Base-by-base conservation (phyloP, 1,139 yeast species). In the Wickerhamomyces sp. region DNA sequence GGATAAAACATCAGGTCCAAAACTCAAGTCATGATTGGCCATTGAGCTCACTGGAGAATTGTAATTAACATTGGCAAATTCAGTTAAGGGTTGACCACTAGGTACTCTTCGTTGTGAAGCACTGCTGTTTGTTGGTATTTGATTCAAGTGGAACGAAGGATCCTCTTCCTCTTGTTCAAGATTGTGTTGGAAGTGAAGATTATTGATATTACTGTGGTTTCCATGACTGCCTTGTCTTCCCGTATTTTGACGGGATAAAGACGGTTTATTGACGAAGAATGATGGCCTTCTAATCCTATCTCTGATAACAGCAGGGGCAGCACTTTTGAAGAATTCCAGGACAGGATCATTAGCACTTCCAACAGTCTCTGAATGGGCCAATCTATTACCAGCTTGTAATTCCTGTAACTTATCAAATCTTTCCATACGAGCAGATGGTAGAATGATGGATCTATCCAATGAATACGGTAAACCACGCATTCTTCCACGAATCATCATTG, bases 391-490 rank as follows among this genome's bases (percentile, higher is more conserved):
- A 4, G 80, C 80, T 56, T 78, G 85, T 38, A 73, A 58, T 44
- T 81, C 86, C 64, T 84, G 90, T 11, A 78, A 71, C 45, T 69
- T 70, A 64, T 91, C 99, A 55, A 88, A 76, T 52, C 73, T 69
- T 34, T 74, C 75, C 73, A 90, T 73, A 50, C 79, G 77, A 11
- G 82, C 85, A 49, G 84, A 78, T 3, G 96, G 95, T 45, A 93
- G 66, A 75, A 93, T 83, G 53, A 93, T 86, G 36, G 99, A 99
- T 61, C 99, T 81, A 65, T 93, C 99, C 47, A 94, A 75, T 0
- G 93, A 73, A 61, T 93, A 90, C 1, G 99, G 99, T 49, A 93
- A 72, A 36, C 99, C 99, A 75, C 99, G 87, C 61, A 91, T 98
- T 48, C 97, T 77, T 10, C 99, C 98, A 69, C 99, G 79, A 43